Percentiles rank a stretch among this genome's conserved stretches.
These are phyloP conservation scores for Hibiscus syriacus DNA, from an alignment of 345 rosid species.

Conservation along the genomic window DNA sequence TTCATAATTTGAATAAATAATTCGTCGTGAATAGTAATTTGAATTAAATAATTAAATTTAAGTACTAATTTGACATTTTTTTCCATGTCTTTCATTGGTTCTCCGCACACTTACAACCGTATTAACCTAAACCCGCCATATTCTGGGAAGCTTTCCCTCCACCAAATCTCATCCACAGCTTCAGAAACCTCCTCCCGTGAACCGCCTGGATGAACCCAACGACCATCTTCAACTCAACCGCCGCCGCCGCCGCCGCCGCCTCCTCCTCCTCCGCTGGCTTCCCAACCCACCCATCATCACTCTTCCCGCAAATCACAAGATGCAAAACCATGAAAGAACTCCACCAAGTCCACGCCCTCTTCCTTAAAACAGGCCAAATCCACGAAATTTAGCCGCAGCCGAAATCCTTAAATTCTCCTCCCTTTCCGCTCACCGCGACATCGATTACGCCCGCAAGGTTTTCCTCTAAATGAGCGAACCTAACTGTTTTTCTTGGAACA, in stretches of 20 bases:
- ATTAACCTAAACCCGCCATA: background rate
- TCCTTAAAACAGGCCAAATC: slow-evolving; percentile 55
- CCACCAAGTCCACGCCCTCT: slow-evolving; percentile 53
- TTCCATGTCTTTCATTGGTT: too few relatives aligned
- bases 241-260: too few relatives aligned
- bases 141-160: background rate
- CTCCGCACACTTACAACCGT: too few relatives aligned
- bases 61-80: too few relatives aligned
- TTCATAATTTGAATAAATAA: too few relatives aligned
- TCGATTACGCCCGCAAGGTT: slow-evolving; percentile 37
- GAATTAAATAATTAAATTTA: too few relatives aligned
- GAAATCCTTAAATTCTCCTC: slow-evolving; percentile 48
- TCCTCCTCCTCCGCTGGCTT: too few relatives aligned
- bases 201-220: slow-evolving; percentile 16
- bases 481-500: slow-evolving; percentile 77
- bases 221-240: slow-evolving; percentile 6
- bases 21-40: too few relatives aligned
- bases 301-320: slow-evolving; percentile 44
- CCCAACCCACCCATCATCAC: slow-evolving; percentile 39
- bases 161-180: background rate
- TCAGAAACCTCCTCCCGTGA: background rate
- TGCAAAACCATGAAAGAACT: slow-evolving; percentile 43
- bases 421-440: slow-evolving; percentile 36
- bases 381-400: slow-evolving; percentile 59
- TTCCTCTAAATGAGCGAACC: slow-evolving; percentile 41